Base-by-base conservation (phyloP, 2,329 filamentous ascomycete species). In the Setomelanomma holmii region DNA sequence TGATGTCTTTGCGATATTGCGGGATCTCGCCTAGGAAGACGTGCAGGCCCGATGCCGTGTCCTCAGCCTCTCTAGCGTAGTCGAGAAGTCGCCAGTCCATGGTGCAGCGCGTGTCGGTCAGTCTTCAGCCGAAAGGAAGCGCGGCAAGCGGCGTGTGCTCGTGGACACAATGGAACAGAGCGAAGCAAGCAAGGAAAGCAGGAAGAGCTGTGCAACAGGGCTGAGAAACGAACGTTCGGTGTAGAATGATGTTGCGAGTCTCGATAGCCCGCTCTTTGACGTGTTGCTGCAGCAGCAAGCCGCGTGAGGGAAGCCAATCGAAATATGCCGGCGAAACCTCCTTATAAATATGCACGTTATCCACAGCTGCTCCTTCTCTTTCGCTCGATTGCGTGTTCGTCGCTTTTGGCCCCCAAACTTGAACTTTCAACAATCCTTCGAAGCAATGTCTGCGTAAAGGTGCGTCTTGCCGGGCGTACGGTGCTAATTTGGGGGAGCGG, bases 1-100 rank as follows among this genome's bases (percentile, higher is more conserved):
- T 82, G 60, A 86, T 82, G 38, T 83, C 79, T 24, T 79, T 77
- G 27, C 79, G 75, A 60, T 80, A 72, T 45, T 82, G 76, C 6
- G 81, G 79, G 42, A 86, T 77, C 58, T 78, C 76, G 49, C 75
- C 74, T 44, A 81, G 72, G 66, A 85, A 84, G 36, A 72, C 64
- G 54, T 75, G 74, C 54, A 86, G 77, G 50, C 77, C 79, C 45
- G 77, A 75, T 44, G 81, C 82, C 58, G 81, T 78, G 42, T 84
- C 80, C 64, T 84, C 80, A 55, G 81, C 80, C 49, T 77, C 76
- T 61, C 77, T 74, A 63, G 81, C 71, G 60, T 73, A 72, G 36
- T 74, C 72, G 45, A 70, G 61, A 23, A 74, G 67, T 61, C 61
- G 67, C 71, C 68, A 72, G 58, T 74, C 71, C 72, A 75, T 75